These are phyloP conservation scores for Magnusiomyces ingens DNA, from an alignment of 1,139 yeast genomes.

Conservation along the genomic window DNA sequence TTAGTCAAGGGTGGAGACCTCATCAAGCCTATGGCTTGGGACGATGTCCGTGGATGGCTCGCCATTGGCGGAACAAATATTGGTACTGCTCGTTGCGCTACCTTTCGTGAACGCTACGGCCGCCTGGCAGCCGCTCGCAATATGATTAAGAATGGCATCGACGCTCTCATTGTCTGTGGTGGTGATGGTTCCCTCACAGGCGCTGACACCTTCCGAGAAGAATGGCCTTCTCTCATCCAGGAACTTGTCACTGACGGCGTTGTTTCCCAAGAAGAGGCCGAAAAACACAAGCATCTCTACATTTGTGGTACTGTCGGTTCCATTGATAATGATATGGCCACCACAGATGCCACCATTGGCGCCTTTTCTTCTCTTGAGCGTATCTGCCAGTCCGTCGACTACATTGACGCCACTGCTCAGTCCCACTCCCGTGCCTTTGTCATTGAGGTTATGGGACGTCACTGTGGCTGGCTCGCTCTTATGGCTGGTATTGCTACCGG, in stretches of 20 bases:
- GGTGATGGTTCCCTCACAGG: slow-evolving; percentile 99
- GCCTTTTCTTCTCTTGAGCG: slow-evolving; percentile 91
- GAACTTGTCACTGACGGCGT: slow-evolving; percentile 55
- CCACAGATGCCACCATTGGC: slow-evolving; percentile 94
- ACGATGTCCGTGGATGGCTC: slow-evolving; percentile 87
- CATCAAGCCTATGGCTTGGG: slow-evolving; percentile 79
- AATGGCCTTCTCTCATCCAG: slow-evolving; percentile 81
- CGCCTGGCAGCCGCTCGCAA: slow-evolving; percentile 77
- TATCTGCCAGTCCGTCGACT: slow-evolving; percentile 89
- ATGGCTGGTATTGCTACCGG: slow-evolving; percentile 96
- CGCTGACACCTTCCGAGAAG: slow-evolving; percentile 86
- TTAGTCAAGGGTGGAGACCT: slow-evolving; percentile 73
- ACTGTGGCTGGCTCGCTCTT: slow-evolving; percentile 97
- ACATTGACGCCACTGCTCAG: slow-evolving; percentile 93
- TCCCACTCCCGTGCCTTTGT: slow-evolving; percentile 97
- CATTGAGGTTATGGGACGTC: slow-evolving; percentile 98
- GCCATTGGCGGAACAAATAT: slow-evolving; percentile 91
- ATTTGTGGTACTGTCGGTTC: slow-evolving; percentile 96
- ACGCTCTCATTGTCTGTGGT: slow-evolving; percentile 95
- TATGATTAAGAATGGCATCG: slow-evolving; percentile 82
- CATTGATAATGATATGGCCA: slow-evolving; percentile 95
- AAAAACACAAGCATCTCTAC: slow-evolving; percentile 63
- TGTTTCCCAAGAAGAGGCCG: slow-evolving; percentile 51
- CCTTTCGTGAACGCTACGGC: slow-evolving; percentile 78
- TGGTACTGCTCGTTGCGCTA: slow-evolving; percentile 91